Percentiles rank a stretch among this genome's conserved stretches.
Conservation (phyloP, 177 flowering plant genomes). For the Vitis hybrid region DNA sequence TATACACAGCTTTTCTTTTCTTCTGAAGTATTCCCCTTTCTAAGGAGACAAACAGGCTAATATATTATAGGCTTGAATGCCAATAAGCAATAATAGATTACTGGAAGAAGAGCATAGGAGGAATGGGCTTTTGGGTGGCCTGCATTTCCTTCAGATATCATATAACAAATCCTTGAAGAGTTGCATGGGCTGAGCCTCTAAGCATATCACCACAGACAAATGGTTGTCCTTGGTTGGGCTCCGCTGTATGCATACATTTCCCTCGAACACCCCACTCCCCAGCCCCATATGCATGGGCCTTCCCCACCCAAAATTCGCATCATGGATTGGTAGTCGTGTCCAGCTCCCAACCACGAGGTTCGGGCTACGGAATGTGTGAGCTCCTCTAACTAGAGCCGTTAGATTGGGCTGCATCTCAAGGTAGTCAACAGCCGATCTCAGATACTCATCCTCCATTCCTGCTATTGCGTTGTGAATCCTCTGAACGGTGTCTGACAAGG, state of each 20-base stretch:
- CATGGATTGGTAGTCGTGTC: constrained; percentile 5
- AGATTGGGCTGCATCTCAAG: constrained; percentile 2
- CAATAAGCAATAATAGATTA: no score
- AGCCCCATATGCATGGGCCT: constrained; percentile 2
- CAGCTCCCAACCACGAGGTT: not conserved
- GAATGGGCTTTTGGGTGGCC: no score
- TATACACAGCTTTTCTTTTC: no score
- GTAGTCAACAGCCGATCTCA: not conserved
- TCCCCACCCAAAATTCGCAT: constrained; percentile 10
- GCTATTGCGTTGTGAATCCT: not conserved
- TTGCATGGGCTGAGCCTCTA: not conserved
- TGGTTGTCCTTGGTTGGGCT: constrained; percentile 4
- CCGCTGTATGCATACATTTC: not conserved
- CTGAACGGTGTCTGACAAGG: not conserved
- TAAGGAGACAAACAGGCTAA: no score
- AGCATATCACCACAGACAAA: not conserved
- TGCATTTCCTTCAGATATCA: no score
- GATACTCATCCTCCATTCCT: constrained; percentile 3
- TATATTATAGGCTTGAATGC: no score
- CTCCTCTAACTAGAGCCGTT: constrained; percentile 11
- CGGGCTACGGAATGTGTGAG: not conserved
- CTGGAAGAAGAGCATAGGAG: no score
- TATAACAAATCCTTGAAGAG: not conserved
- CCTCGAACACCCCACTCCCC: not conserved
- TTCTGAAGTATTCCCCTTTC: no score